phyloP scores from a whole-genome alignment of 73 alveolate species.

The Tetrahymena elliotti region DNA sequence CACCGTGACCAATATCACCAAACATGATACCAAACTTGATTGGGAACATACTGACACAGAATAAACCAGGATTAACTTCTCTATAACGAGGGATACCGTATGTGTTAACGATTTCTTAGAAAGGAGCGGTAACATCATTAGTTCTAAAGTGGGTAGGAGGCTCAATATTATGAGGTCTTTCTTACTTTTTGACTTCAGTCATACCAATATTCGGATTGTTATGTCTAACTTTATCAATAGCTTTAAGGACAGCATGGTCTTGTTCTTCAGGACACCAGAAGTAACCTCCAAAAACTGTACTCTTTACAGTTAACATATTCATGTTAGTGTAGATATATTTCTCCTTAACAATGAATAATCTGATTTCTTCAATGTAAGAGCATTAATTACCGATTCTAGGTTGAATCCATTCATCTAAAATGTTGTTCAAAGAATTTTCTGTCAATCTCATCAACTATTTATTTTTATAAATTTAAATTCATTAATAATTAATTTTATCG shows the following conservation, averaged over 20 bases:
- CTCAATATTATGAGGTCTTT: constrained; percentile 48
- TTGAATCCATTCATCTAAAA: constrained; percentile 34
- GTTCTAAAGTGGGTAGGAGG: constrained; percentile 90
- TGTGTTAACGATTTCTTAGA: constrained; percentile 91
- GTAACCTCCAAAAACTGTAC: constrained; percentile 51
- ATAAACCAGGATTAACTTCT: constrained; percentile 95
- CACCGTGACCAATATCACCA: constrained; percentile 99
- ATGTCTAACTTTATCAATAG: constrained; percentile 36
- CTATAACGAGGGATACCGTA: constrained; percentile 96
- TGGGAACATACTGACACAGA: constrained; percentile 91
- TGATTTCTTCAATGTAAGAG: constrained; percentile 55
- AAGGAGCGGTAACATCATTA: constrained; percentile 87
- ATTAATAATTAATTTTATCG: no score
- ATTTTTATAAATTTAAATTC: no score
- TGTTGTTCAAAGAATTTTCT: constrained; percentile 43
- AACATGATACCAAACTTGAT: constrained; percentile 97
- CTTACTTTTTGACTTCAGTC: constrained; percentile 64
- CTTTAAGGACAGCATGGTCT: constrained; percentile 47
- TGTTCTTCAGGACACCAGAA: constrained; percentile 71
- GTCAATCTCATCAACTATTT: constrained; percentile 45
- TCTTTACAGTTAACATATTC: constrained; percentile 46
- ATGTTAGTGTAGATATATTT: constrained; percentile 50
- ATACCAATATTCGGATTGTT: constrained; percentile 42
- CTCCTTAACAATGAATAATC: constrained; percentile 63
- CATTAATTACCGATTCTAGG: constrained; percentile 38